Conservation (phyloP, 768 basidiomycete species). For the Stropharia rugosoannulata region DNA sequence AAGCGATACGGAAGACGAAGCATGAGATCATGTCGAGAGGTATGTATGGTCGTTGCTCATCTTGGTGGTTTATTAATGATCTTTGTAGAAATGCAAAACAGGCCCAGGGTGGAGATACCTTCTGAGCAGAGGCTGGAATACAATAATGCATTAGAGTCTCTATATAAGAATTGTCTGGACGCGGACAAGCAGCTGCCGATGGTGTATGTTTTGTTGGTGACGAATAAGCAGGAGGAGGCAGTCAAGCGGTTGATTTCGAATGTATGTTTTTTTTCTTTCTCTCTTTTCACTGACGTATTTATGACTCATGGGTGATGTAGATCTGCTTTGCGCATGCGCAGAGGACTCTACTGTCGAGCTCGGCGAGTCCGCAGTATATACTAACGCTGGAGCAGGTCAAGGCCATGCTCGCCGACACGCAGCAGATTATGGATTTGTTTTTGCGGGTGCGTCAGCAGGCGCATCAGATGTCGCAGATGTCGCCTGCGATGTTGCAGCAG, state of each 20-base stretch:
- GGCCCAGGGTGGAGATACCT: conserved; percentile 40
- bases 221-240: conserved; percentile 38
- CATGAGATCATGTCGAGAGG: conserved; percentile 26
- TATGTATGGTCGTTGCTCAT: no score
- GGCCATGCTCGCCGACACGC: conserved; percentile 42
- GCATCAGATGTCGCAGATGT: conserved; percentile 15
- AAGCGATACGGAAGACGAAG: conserved; percentile 30
- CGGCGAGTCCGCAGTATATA: conserved; percentile 41
- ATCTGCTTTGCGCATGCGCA: conserved; percentile 46
- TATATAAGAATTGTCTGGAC: conserved; percentile 43
- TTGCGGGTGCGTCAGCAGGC: conserved; percentile 5
- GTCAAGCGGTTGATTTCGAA: conserved; percentile 53
- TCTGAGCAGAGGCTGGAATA: conserved; percentile 57
- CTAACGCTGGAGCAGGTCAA: conserved; percentile 37
- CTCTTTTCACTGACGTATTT: not conserved
- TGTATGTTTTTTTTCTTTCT: conserved; percentile 36
- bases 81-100: conserved; percentile 27
- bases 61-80: conserved; percentile 2
- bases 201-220: conserved; percentile 32
- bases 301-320: conserved; percentile 18
- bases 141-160: conserved; percentile 46
- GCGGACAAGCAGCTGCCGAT: conserved; percentile 53
- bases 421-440: conserved; percentile 40
- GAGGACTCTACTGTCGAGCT: conserved; percentile 32
- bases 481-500: conserved; percentile 2